These are phyloP conservation scores for Chlorella sp. DNA, from an alignment of 139 green algal species.

Conservation along the genomic window DNA sequence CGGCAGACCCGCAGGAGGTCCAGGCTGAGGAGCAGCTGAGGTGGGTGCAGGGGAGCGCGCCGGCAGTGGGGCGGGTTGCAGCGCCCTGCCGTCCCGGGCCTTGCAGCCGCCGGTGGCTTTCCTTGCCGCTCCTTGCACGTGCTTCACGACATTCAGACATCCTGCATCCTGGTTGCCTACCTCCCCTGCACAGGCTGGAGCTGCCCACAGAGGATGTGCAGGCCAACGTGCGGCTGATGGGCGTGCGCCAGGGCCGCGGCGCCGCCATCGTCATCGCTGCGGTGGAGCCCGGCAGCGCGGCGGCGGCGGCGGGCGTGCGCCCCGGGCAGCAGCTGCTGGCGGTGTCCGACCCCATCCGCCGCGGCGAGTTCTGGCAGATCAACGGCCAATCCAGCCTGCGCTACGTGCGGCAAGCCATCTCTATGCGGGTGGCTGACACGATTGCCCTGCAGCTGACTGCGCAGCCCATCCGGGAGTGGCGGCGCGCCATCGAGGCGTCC, in stretches of 20 bases:
- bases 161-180: no score
- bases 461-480: not conserved
- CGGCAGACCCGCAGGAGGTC: not conserved
- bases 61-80: no score
- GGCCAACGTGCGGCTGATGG: not conserved
- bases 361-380: conserved; percentile 28
- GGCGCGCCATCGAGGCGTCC: not conserved
- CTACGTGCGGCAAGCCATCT: conserved; percentile 32
- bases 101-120: no score
- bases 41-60: not conserved
- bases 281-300: not conserved
- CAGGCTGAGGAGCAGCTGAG: not conserved
- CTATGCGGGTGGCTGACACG: conserved; percentile 24
- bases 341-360: conserved; percentile 33
- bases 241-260: not conserved
- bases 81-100: no score
- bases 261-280: not conserved
- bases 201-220: conserved; percentile 14
- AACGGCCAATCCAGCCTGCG: conserved; percentile 20
- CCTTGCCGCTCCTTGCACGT: no score
- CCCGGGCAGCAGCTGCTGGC: conserved; percentile 34
- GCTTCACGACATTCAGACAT: no score
- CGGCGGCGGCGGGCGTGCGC: conserved; percentile 24
- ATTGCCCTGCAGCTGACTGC: conserved; percentile 25
- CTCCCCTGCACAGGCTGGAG: conserved; percentile 3